Percentiles rank a stretch among this genome's conserved stretches.
Evolutionary conservation across 495 filamentous ascomycete species (phyloP).

Genomic region (Hypoxylon subgilvum): DNA sequence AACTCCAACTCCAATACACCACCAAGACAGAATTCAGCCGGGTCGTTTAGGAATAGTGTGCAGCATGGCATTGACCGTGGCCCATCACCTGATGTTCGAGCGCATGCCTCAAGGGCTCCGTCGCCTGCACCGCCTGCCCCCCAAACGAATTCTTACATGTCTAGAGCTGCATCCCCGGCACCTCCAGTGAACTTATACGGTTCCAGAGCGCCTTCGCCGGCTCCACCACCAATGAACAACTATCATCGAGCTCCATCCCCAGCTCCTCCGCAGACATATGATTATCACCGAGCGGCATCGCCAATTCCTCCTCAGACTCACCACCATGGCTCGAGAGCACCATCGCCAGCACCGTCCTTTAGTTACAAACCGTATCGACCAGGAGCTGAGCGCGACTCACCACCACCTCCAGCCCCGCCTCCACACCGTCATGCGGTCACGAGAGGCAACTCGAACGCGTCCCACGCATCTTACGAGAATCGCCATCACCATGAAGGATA

Average conservation of each 20-base stretch:
- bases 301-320: conserved; percentile 34
- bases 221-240: conserved; percentile 37
- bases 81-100: conserved; percentile 38
- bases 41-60: conserved; percentile 39
- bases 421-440: conserved; percentile 54
- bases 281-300: conserved; percentile 31
- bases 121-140: conserved; percentile 42
- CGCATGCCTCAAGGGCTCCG: conserved; percentile 41
- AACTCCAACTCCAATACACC: conserved; percentile 41
- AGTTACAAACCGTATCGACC: conserved; percentile 50
- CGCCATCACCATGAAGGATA: conserved; percentile 45
- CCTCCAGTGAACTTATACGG: conserved; percentile 34
- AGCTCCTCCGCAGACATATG: conserved; percentile 31
- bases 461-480: conserved; percentile 45
- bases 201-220: conserved; percentile 36
- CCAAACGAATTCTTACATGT: conserved; percentile 23
- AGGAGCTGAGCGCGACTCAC: conserved; percentile 45
- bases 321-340: conserved; percentile 36
- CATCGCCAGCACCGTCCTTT: conserved; percentile 53
- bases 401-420: conserved; percentile 61
- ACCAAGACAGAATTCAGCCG: conserved; percentile 46
- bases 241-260: conserved; percentile 32
- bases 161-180: conserved; percentile 46
- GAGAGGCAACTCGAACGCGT: conserved; percentile 40
- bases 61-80: conserved; percentile 32